phyloP scores from a whole-genome alignment of 2,329 filamentous ascomycete species.

The Fusarium pseudoanthophilum region DNA sequence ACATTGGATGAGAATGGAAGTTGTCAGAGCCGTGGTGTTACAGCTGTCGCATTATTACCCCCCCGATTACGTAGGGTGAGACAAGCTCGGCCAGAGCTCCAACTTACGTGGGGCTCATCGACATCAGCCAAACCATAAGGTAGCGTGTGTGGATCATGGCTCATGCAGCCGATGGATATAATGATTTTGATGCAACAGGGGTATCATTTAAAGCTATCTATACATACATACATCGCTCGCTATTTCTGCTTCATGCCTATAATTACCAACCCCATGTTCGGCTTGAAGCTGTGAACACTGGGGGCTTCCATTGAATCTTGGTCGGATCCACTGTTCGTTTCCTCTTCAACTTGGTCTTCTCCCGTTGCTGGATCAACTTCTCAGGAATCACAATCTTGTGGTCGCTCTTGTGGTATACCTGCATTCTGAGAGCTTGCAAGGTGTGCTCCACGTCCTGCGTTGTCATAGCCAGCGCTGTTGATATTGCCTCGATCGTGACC shows the following conservation, averaged over 20 bases:
- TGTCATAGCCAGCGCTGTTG: constrained; percentile 88
- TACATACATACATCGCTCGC: constrained; percentile 1
- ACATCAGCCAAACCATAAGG: background rate
- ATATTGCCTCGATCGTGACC: constrained; percentile 88
- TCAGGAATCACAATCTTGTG: constrained; percentile 95
- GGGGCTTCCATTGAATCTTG: constrained; percentile 92
- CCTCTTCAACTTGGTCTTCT: constrained; percentile 83
- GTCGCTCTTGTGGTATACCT: constrained; percentile 94
- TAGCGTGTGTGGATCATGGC: background rate
- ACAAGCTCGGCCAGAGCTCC: constrained; percentile 6
- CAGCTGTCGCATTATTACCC: constrained; percentile 26
- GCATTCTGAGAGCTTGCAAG: constrained; percentile 91
- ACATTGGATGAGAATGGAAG: background rate
- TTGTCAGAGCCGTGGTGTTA: constrained; percentile 5
- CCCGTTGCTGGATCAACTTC: constrained; percentile 79
- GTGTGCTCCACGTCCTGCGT: constrained; percentile 96
- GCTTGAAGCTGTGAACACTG: constrained; percentile 88
- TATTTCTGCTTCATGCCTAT: background rate
- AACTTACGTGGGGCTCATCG: constrained; percentile 14
- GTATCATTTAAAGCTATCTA: constrained; percentile 38
- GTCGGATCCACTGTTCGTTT: constrained; percentile 80
- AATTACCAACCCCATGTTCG: constrained; percentile 94
- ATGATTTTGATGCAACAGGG: constrained; percentile 1
- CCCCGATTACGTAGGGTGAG: constrained; percentile 33
- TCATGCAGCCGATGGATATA: too few relatives aligned